phyloP scores from a whole-genome alignment of 2,329 filamentous ascomycete species.

The Venturiaceae sp. region DNA sequence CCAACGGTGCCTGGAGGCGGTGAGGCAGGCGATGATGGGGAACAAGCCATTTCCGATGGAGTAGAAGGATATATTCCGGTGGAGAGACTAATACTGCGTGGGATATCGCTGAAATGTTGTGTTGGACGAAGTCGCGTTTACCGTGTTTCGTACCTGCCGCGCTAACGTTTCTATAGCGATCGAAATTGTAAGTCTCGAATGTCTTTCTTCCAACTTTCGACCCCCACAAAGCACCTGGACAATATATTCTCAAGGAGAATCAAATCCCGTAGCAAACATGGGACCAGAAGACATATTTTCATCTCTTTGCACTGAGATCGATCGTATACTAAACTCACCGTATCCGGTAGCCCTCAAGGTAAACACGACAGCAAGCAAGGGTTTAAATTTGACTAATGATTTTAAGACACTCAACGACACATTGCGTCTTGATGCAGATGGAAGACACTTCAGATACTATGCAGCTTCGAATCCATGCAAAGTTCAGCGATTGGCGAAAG shows the following conservation, averaged over 20 bases:
- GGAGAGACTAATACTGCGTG: not conserved
- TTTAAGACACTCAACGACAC: conserved; percentile 5
- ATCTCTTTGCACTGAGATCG: conserved; percentile 31
- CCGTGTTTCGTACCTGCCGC: not conserved
- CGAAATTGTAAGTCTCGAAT: too few relatives aligned
- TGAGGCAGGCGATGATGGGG: not conserved
- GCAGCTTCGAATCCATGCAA: conserved; percentile 3
- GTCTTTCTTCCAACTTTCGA: too few relatives aligned
- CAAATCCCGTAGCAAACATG: not conserved
- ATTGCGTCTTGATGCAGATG: not conserved
- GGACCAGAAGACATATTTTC: not conserved
- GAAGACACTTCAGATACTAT: not conserved
- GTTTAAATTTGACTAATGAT: not conserved
- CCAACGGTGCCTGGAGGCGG: not conserved
- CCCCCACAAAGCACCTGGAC: too few relatives aligned
- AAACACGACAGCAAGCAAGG: conserved; percentile 19
- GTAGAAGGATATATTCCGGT: not conserved
- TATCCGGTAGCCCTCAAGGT: conserved; percentile 43
- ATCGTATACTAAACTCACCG: conserved; percentile 35
- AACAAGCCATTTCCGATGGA: too few relatives aligned
- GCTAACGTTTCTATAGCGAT: too few relatives aligned
- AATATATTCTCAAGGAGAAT: too few relatives aligned
- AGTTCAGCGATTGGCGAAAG: not conserved
- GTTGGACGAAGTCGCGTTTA: too few relatives aligned
- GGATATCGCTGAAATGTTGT: not conserved